Percentiles rank a stretch among this genome's conserved stretches.
Conservation (phyloP, 2,329 filamentous ascomycete species). For the Fusarium sp. region DNA sequence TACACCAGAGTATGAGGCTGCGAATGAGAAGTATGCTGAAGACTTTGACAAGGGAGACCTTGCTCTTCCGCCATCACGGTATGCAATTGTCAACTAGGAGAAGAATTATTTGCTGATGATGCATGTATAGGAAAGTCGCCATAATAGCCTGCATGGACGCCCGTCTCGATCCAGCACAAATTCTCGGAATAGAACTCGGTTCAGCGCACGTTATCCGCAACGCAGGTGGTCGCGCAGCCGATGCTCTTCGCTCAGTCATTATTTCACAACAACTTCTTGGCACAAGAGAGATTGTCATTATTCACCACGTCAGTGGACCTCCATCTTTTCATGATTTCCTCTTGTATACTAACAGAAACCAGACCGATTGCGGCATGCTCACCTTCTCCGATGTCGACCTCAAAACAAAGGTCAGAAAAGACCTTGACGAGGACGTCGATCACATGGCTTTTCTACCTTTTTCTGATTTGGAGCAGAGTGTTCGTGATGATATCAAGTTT, state of each 20-base stretch:
- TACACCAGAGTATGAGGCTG: slow-evolving; percentile 39
- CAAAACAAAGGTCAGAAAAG: slow-evolving; percentile 65
- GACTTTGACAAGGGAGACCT: slow-evolving; percentile 40
- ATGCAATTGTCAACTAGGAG: not conserved
- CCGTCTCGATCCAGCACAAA: slow-evolving; percentile 66
- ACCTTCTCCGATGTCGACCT: slow-evolving; percentile 72
- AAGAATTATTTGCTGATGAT: not conserved
- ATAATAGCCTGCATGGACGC: slow-evolving; percentile 85
- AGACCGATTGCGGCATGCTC: slow-evolving; percentile 67
- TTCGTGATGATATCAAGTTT: slow-evolving; percentile 72
- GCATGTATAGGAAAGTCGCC: slow-evolving; percentile 46
- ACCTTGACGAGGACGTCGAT: slow-evolving; percentile 63
- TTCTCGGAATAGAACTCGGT: slow-evolving; percentile 55
- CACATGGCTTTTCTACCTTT: slow-evolving; percentile 75
- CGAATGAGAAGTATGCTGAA: slow-evolving; percentile 38
- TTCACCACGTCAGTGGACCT: slow-evolving; percentile 47
- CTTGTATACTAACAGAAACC: too few species aligned
- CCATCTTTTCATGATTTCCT: too few species aligned
- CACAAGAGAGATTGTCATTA: slow-evolving; percentile 77
- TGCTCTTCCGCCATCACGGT: slow-evolving; percentile 42
- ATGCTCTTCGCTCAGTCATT: slow-evolving; percentile 78
- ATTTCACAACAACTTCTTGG: slow-evolving; percentile 84
- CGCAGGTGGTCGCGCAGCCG: slow-evolving; percentile 72
- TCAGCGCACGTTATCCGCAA: slow-evolving; percentile 86
- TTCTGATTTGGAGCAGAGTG: slow-evolving; percentile 69